A percentile compares a stretch with the other conserved stretches of the same genome.
phyloP scores from a whole-genome alignment of 169 alveolate genomes.

The Plasmodium vinckei region DNA sequence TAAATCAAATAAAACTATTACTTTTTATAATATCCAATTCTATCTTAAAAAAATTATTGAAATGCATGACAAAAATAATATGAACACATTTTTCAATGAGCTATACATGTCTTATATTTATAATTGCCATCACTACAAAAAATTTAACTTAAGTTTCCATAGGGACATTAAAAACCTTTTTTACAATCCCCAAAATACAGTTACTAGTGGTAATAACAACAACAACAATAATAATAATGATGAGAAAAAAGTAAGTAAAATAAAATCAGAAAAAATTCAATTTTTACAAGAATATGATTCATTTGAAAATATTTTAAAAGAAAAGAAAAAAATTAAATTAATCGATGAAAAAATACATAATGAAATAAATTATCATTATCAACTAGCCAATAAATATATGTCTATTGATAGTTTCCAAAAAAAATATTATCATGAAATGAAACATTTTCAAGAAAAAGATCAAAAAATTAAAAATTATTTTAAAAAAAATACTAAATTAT shows the following conservation, averaged over 20 bases:
- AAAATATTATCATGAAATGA: slow-evolving; percentile 20
- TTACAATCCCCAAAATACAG: too few species aligned
- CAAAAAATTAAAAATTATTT: slow-evolving; percentile 14
- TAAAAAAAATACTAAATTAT: not conserved
- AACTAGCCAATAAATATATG: not conserved
- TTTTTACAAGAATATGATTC: slow-evolving; percentile 46
- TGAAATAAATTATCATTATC: slow-evolving; percentile 18
- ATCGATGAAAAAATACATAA: slow-evolving; percentile 30
- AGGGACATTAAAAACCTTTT: too few species aligned
- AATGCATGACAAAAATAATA: not conserved
- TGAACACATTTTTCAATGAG: slow-evolving; percentile 4
- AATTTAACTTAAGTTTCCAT: not conserved
- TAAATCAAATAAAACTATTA: too few species aligned
- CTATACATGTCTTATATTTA: slow-evolving; percentile 31
- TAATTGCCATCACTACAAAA: slow-evolving; percentile 7
- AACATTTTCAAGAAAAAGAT: slow-evolving; percentile 1
- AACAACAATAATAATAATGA: not conserved
- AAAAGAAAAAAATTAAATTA: slow-evolving; percentile 23
- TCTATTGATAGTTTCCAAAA: slow-evolving; percentile 17
- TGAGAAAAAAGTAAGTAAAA: not conserved
- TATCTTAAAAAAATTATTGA: slow-evolving; percentile 5
- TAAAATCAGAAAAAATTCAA: slow-evolving; percentile 1
- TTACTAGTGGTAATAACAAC: not conserved
- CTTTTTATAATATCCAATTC: slow-evolving; percentile 1
- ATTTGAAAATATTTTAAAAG: slow-evolving; percentile 28